Percentiles rank a stretch among this genome's conserved stretches.
Conservation (phyloP, 2,329 filamentous ascomycete species). For the Trichoderma koningii region DNA sequence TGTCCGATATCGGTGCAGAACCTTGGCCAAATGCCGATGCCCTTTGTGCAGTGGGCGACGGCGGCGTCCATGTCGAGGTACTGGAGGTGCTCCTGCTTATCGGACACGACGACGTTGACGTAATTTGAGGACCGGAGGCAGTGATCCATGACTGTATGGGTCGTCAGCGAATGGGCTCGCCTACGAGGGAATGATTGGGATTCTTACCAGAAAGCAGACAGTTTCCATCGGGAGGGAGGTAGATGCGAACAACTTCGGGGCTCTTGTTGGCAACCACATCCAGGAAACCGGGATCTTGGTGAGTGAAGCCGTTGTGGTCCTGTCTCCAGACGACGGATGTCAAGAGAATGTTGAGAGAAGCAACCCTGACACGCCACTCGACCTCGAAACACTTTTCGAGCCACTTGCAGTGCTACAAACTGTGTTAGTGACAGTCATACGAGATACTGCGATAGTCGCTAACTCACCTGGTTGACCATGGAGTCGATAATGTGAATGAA, state of each 20-base stretch:
- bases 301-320: slow-evolving; percentile 82
- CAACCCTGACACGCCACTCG: slow-evolving; percentile 71
- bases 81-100: slow-evolving; percentile 78
- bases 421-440: slow-evolving; percentile 10
- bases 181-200: too few relatives aligned
- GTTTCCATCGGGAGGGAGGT: slow-evolving; percentile 78
- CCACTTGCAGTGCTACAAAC: slow-evolving; percentile 73
- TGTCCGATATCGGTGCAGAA: slow-evolving; percentile 69
- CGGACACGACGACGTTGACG: slow-evolving; percentile 77
- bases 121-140: slow-evolving; percentile 74
- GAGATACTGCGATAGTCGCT: too few relatives aligned
- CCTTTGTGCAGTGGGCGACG: slow-evolving; percentile 75
- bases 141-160: slow-evolving; percentile 64
- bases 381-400: slow-evolving; percentile 80
- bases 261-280: slow-evolving; percentile 79
- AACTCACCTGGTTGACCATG: slow-evolving; percentile 72
- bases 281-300: slow-evolving; percentile 79
- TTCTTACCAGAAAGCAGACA: slow-evolving; percentile 62
- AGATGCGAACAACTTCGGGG: slow-evolving; percentile 77
- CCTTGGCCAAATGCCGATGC: slow-evolving; percentile 75
- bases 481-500: slow-evolving; percentile 83
- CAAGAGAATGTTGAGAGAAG: slow-evolving; percentile 77
- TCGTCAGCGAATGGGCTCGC: background rate
- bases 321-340: slow-evolving; percentile 80
- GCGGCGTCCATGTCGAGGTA: slow-evolving; percentile 74